A percentile compares a stretch with the other conserved stretches of the same genome.
phyloP scores from a whole-genome alignment of 495 filamentous ascomycete species.

The Trichoderma parareesei region DNA sequence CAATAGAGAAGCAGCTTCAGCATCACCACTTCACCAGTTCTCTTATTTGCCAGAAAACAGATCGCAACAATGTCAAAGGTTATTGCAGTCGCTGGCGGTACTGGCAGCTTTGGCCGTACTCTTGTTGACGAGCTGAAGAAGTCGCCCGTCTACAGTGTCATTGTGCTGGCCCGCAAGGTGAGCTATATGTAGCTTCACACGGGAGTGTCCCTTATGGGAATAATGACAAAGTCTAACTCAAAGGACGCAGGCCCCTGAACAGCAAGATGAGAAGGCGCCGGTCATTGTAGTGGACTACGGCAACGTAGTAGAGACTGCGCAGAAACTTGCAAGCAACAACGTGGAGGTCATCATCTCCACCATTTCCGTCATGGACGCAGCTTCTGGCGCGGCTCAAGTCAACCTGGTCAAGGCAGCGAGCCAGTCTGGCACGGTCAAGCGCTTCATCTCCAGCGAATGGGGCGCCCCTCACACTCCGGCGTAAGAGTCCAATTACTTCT shows the following conservation, averaged over 20 bases:
- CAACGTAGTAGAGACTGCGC: constrained; percentile 29
- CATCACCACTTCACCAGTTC: too few species aligned
- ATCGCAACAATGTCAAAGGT: constrained; percentile 11
- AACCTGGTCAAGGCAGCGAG: constrained; percentile 45
- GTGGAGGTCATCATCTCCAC: constrained; percentile 46
- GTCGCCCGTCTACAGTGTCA: constrained; percentile 31
- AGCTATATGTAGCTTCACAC: constrained; percentile 10
- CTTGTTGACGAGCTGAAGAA: constrained; percentile 39
- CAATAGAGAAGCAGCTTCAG: too few species aligned
- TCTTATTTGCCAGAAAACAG: too few species aligned
- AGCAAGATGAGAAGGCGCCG: not conserved
- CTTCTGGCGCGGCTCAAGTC: constrained; percentile 15
- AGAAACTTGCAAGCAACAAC: constrained; percentile 35
- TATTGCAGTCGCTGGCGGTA: constrained; percentile 48
- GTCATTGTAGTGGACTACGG: constrained; percentile 23
- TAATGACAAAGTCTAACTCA: not conserved
- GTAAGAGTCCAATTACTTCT: constrained; percentile 15
- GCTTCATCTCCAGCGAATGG: constrained; percentile 45
- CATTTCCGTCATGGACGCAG: constrained; percentile 27
- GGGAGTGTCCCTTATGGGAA: constrained; percentile 21
- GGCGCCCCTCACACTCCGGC: constrained; percentile 19
- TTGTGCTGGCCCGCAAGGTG: constrained; percentile 37
- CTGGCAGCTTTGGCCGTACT: constrained; percentile 42
- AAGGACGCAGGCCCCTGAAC: not conserved
- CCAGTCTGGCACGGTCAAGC: constrained; percentile 31